Base-by-base conservation (phyloP, 2,329 filamentous ascomycete genomes). In the Macrophomina tecta region DNA sequence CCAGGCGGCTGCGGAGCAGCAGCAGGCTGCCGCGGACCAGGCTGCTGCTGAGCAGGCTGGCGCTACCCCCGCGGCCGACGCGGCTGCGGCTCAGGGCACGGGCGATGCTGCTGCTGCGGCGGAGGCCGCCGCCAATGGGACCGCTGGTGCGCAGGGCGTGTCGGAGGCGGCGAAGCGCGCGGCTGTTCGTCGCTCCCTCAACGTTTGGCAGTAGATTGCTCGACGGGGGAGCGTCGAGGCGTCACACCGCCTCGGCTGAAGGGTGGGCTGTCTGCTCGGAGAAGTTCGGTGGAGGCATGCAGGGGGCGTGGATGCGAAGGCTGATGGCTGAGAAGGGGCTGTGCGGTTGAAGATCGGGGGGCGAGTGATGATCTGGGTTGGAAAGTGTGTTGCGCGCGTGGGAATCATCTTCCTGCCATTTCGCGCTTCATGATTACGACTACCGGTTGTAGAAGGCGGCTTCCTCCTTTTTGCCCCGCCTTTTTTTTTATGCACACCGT, bases 121-220 rank as follows among this genome's bases (percentile, higher is more conserved):
- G 11, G 42, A 62, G 45, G 58, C 58, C 8, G 58, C 58, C 7
- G 18, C n/a, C 30, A 62, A 62, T 12, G 58, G 58, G 30, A 62
- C 58, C 1, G 42, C 42, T 5, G 58, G 55, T 8, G 49, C 49
- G 4, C 49, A 53, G 49, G 53, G 56, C 5, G 58, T 62, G 5
- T 49, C 42, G 9, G 58, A 48, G 58, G 32, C 58, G 5, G 42
- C 45, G 58, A 62, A 49, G 58, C 58, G 56, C 16, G 56, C 56
- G 28, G 16, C 40, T 3, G 16, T 61, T 18, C 40, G 56, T 7
- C 56, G 58, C 42, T 62, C 58, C 12, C 28, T 49, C 42, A 30
- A 14, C 32, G 58, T 49, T 32, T 62, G 58, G 58, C 42, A 38
- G 42, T 62, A 49, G 16, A 6, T 40, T 28, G 28, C 49, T 36